Conservation (phyloP, 331 rosid genomes). For the Rhamnella rubrinervis region DNA sequence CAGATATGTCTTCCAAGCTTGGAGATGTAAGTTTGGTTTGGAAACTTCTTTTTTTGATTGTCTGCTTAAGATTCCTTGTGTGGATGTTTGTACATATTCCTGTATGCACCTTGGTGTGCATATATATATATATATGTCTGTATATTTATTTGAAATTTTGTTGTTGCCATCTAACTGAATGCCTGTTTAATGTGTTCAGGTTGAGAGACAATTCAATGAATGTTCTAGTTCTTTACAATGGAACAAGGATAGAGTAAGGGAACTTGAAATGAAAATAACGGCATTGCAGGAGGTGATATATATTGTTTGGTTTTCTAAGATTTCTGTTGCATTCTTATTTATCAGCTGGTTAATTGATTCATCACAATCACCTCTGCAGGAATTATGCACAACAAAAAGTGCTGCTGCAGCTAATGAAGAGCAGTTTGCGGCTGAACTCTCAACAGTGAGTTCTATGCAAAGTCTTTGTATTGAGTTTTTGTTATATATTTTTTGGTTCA, state of each 20-base stretch:
- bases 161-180: conserved; percentile 2
- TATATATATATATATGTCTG: background rate
- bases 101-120: background rate
- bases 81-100: background rate
- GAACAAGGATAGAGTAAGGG: conserved; percentile 85
- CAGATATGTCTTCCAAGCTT: conserved; percentile 67
- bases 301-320: conserved; percentile 8
- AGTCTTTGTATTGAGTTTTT: conserved; percentile 3
- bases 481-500: background rate
- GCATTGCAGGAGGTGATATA: conserved; percentile 71
- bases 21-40: conserved; percentile 56
- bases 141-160: background rate
- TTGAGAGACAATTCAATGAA: conserved; percentile 65
- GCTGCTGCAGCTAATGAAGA: conserved; percentile 74
- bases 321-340: conserved; percentile 11
- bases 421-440: conserved; percentile 69
- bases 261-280: conserved; percentile 59
- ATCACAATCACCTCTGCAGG: conserved; percentile 41
- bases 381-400: conserved; percentile 62
- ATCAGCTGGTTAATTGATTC: conserved; percentile 10
- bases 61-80: too few relatives aligned
- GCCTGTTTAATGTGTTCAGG: conserved; percentile 39
- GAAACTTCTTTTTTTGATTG: background rate
- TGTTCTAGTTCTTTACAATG: conserved; percentile 70
- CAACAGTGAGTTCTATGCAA: conserved; percentile 66